Percentiles rank a stretch among this genome's conserved stretches.
Evolutionary conservation across 1,284 basidiomycete species (phyloP).

Genomic region (Peniophora sp.): DNA sequence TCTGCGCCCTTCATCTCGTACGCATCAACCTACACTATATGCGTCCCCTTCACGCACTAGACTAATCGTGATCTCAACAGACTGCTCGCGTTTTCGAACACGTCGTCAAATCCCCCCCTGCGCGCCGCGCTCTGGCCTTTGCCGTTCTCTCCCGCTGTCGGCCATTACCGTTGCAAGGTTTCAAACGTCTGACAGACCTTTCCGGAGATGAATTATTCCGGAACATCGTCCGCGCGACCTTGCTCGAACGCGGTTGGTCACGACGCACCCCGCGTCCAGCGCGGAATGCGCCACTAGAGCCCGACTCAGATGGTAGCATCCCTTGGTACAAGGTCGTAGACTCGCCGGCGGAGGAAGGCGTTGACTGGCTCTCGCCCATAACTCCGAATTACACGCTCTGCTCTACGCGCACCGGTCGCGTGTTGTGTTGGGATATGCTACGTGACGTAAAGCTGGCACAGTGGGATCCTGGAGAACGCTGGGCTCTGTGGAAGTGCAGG

Average conservation of each 20-base stretch:
- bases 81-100: slow-evolving; percentile 52
- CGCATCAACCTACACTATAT: slow-evolving; percentile 18
- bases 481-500: slow-evolving; percentile 71
- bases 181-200: slow-evolving; percentile 57
- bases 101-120: slow-evolving; percentile 53
- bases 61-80: slow-evolving; percentile 21
- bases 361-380: slow-evolving; percentile 70
- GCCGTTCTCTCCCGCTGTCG: slow-evolving; percentile 55
- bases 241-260: slow-evolving; percentile 58
- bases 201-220: slow-evolving; percentile 48
- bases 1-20: slow-evolving; percentile 51
- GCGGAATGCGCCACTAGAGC: slow-evolving; percentile 9
- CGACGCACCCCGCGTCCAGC: slow-evolving; percentile 46
- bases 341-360: slow-evolving; percentile 55
- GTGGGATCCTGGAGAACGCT: slow-evolving; percentile 57
- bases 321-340: slow-evolving; percentile 57
- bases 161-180: slow-evolving; percentile 58
- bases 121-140: slow-evolving; percentile 56
- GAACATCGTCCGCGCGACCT: slow-evolving; percentile 52
- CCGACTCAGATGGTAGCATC: neutral
- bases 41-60: neutral
- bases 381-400: slow-evolving; percentile 66
- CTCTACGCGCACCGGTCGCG: slow-evolving; percentile 63
- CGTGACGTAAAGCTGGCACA: slow-evolving; percentile 50
- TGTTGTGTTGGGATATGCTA: slow-evolving; percentile 71